Evolutionary conservation across 2,329 filamentous ascomycete genomes (phyloP), one percentile per base, ranked within the genome.

Genomic region (Aspergillus ustus): DNA sequence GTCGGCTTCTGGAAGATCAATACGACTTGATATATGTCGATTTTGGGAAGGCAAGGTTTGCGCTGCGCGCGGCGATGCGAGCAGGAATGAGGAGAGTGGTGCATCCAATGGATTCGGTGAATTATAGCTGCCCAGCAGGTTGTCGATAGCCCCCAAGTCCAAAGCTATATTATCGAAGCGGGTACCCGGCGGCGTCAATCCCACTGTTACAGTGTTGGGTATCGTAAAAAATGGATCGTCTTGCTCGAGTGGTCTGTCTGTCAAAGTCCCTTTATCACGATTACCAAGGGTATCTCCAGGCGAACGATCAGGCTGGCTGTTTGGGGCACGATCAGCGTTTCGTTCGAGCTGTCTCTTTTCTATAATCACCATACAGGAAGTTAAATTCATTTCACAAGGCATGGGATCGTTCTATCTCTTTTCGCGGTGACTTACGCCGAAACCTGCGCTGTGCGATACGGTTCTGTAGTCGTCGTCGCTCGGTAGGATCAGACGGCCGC

Each of bases 361-460:
- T 52, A 20, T 19, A 37, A 13, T 5, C 28, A 37, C 4, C 11
- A 9, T 11, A 2, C 22, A 11, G 17, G 4, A n/a, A n/a, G n/a
- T 19, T 20, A 46, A 9, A 46, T 2, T 0, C 44, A 46, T 7
- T 46, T 46, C n/a, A 2, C 17, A 19, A 20, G 9, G 49, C 49
- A 31, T 4, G 17, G 22, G 49, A 31, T n/a, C 44, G 3, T 46
- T 46, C 44, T n/a, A 20, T 19, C 9, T 46, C 49, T 13, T 28
- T n/a, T 13, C 9, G 34, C 1, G 15, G 11, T 11, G 7, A 59
- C 57, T 59, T 29, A 59, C 57, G 43, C 15, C 57, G 50, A 50
- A 59, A 54, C 22, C 28, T 59, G 50, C 57, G 57, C 50, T 59
- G 51, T 25, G 57, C 57, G 11, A 59, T 44, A 43, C 57, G 57